A percentile compares a stretch with the other conserved stretches of the same genome.
Evolutionary conservation across 768 basidiomycete species (phyloP).

Genomic region (Russula sp.): DNA sequence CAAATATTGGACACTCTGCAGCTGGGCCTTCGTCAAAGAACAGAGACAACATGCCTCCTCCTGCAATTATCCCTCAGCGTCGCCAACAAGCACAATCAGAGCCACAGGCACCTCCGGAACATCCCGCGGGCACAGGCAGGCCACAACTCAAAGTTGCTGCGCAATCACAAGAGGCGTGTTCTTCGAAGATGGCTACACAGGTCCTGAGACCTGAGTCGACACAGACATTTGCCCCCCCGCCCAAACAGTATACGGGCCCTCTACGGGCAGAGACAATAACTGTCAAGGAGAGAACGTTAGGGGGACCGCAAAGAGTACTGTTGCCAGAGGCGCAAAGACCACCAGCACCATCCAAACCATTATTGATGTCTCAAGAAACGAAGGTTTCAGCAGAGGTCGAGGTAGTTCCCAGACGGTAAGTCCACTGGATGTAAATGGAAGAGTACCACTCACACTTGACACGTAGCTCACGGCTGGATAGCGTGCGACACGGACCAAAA

Average conservation of each 20-base stretch:
- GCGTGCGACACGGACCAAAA: slow-evolving; percentile 23
- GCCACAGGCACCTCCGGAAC: background rate
- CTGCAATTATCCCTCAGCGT: slow-evolving; percentile 18
- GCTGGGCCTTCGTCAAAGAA: slow-evolving; percentile 7
- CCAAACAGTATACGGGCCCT: slow-evolving; percentile 11
- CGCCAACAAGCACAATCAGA: slow-evolving; percentile 5
- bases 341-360: background rate
- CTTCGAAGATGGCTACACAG: slow-evolving; percentile 15
- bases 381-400: background rate
- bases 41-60: slow-evolving; percentile 24
- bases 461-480: slow-evolving; percentile 19
- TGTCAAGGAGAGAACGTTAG: slow-evolving; percentile 24
- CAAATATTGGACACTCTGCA: background rate
- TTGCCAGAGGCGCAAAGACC: slow-evolving; percentile 19
- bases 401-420: slow-evolving; percentile 6
- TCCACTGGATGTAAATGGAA: background rate
- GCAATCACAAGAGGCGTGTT: slow-evolving; percentile 8
- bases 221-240: background rate
- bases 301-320: slow-evolving; percentile 19
- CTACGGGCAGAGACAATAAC: slow-evolving; percentile 12
- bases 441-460: background rate
- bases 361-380: slow-evolving; percentile 2
- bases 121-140: background rate
- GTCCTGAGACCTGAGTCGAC: slow-evolving; percentile 21
- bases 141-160: background rate